Evolutionary conservation across 495 filamentous ascomycete genomes (phyloP).

Genomic region (Pyrenula massariospora): DNA sequence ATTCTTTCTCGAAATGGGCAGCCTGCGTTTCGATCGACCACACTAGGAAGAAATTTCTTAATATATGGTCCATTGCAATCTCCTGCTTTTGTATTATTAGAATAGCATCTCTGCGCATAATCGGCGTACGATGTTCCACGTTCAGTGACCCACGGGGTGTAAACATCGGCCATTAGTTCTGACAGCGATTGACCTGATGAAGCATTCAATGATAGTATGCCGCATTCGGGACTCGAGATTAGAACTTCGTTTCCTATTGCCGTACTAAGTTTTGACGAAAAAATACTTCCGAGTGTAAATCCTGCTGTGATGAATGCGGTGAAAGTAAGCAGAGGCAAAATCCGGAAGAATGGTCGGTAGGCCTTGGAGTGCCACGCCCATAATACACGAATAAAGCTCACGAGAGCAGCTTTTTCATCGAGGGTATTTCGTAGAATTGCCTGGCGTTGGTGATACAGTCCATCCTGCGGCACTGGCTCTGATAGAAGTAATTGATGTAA

Average conservation of each 20-base stretch:
- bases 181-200: too few species aligned
- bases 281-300: conserved; percentile 11
- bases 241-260: conserved; percentile 5
- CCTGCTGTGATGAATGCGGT: conserved; percentile 7
- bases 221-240: conserved; percentile 6
- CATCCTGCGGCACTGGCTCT: conserved; percentile 2
- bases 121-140: not conserved
- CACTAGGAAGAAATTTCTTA: not conserved
- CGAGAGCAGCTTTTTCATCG: conserved; percentile 12
- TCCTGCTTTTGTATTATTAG: not conserved
- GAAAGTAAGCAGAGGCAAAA: conserved; percentile 8
- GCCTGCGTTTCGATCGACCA: not conserved
- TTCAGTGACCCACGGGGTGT: conserved; percentile 3
- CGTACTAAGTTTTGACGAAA: conserved; percentile 9
- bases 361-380: conserved; percentile 13
- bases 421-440: conserved; percentile 7
- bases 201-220: conserved; percentile 5
- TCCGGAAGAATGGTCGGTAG: conserved; percentile 5
- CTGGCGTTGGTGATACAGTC: conserved; percentile 11
- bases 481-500: conserved; percentile 10
- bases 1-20: conserved; percentile 7
- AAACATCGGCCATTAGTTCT: conserved; percentile 1
- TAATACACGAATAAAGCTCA: conserved; percentile 7
- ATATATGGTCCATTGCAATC: not conserved
- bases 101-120: conserved; percentile 10